Evolutionary conservation across 768 basidiomycete genomes (phyloP), one percentile per base, ranked within the genome.

Genomic region (Termitomyces sp.): DNA sequence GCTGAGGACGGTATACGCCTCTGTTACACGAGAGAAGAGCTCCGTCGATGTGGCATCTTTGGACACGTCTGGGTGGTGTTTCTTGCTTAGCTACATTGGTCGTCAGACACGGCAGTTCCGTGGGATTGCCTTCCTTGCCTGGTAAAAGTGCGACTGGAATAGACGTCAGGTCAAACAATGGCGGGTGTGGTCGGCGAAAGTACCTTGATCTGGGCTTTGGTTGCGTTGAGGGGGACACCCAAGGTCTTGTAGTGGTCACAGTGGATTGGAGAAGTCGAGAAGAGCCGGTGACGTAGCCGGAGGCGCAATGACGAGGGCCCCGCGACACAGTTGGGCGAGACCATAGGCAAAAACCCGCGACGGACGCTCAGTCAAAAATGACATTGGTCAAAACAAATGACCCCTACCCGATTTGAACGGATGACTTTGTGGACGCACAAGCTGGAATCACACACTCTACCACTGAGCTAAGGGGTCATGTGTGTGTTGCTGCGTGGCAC

Each of bases 11-110:
- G 78, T 62, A 61, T 81, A 81, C 0, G 79, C 80, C 59, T 79
- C 77, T 48, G 73, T 77, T 7, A 75, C 73, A 30, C 73, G 72
- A 13, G 68, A 63, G 58, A 78, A 81, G 6, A 76, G 59, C 7
- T 73, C 69, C 39, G 66, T 69, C 5, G 79, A 78, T 30, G 67
- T 64, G 4, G 74, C 73, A 49, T 80, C 76, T 13, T 76, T 72
- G 4, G 79, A 75, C 24, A 81, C 70, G 58, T 81, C 80, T 1
- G 80, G 80, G 63, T 81, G 80, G 58, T 81, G 78, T 58, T 67
- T 66, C 65, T 79, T 80, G 69, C 79, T 79, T 59, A 79, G 63
- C 77, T 79, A 58, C 31, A 61, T 7, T n/a, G 18, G 3, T 8
- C 1, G 13, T n/a, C 1, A 18, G 41, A 1, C 41, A n/a, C 2